Base-by-base conservation (phyloP, 169 alveolate genomes). In the Cryptosporidium baileyi region DNA sequence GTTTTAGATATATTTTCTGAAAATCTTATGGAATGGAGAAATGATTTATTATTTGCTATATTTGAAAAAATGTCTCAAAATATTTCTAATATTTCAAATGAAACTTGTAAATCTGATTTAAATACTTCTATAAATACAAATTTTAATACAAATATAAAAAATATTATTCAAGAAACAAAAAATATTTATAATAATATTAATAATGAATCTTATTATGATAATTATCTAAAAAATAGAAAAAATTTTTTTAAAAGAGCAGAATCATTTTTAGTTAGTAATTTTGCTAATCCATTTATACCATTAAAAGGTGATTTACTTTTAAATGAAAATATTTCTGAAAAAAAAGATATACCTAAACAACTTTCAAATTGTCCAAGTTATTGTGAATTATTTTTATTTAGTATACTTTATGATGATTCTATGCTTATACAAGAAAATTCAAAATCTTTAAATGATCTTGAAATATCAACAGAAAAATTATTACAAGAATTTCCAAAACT, bases 251-350 rank as follows among this genome's bases (percentile, higher is more conserved):
- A 34, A 24, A 38, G 43, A 22, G 67, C 34, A 15, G 85, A 74
- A 41, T 36, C 59, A 36, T 52, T 74, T 15, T 51, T 74, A 32
- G 28, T 17, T 28, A 17, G 13, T 52, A 41, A 51, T 32, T 38
- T 41, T 1, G 63, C 85, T 30, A 74, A 57, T 19, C 85, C 85
- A 8, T 74, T 74, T 54, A 74, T 74, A 38, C 67, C 85, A 11
- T 40, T 74, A 26, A 74, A 43, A 15, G 67, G 85, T 1, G 85
- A 74, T 9, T 4, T 54, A 26, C 17, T 30, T 9, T 13, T 19
- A 19, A 57, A 57, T 57, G 41, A 22, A 9, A 30, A 22, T 22
- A 19, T 30, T 19, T n/a, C n/a, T 9, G 61, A 41, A n/a, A 51
- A 19, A 3, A 74, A 13, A 15, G 67, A 54, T 30, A 13, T 24